Conservation (phyloP, 2,329 filamentous ascomycete species). For the Aureobasidium sp. region DNA sequence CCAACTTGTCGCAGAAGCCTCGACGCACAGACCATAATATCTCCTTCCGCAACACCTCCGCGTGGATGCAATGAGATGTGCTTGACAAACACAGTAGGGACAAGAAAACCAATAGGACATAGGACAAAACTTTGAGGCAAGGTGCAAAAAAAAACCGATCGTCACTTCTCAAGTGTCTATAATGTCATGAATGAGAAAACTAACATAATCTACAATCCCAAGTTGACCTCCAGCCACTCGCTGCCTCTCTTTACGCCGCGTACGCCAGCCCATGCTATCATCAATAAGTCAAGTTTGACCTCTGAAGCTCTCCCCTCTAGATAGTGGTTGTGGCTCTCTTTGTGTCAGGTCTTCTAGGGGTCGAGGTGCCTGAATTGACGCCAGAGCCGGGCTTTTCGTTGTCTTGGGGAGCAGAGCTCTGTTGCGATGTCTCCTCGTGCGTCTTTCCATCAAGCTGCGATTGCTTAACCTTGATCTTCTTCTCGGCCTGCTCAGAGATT, state of each 20-base stretch:
- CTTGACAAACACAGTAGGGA: background rate
- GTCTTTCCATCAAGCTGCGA: conserved; percentile 16
- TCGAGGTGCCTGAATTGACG: background rate
- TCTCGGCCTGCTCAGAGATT: conserved; percentile 47
- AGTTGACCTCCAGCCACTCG: background rate
- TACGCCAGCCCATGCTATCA: conserved; percentile 4
- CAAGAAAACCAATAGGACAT: too few relatives aligned
- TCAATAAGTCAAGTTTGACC: background rate
- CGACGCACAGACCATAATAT: background rate
- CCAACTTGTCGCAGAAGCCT: background rate
- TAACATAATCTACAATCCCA: background rate
- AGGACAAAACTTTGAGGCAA: too few relatives aligned
- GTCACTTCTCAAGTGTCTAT: background rate
- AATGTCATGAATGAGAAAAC: background rate
- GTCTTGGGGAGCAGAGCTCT: background rate
- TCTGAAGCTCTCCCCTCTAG: background rate
- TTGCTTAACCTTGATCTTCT: conserved; percentile 38
- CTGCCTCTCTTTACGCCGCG: background rate
- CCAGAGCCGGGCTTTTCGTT: background rate
- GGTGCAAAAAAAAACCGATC: background rate
- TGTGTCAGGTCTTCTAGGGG: background rate
- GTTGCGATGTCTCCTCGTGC: background rate
- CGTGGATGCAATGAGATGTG: too few relatives aligned
- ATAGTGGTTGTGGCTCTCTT: background rate
- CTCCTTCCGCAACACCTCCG: background rate